Conservation (phyloP, 2,329 filamentous ascomycete species). For the Iodosphaeria phyllophila region DNA sequence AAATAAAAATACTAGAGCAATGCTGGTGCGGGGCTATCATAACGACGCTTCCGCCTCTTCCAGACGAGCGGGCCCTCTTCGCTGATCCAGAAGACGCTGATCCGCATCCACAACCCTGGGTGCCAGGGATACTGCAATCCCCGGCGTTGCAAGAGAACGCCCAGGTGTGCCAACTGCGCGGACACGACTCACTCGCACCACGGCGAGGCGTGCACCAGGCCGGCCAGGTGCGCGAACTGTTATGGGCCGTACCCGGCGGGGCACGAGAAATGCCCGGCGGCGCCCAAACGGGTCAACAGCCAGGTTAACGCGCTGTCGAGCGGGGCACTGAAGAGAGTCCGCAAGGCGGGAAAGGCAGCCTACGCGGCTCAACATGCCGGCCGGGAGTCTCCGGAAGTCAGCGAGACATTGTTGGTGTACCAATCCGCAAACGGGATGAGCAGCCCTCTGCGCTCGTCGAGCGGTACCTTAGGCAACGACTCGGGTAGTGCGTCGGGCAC, state of each 20-base stretch:
- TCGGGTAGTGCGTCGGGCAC: too few species aligned
- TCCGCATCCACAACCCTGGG: background rate
- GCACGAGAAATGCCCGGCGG: background rate
- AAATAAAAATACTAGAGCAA: too few species aligned
- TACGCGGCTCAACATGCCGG: too few species aligned
- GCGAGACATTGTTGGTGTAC: too few species aligned
- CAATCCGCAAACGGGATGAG: too few species aligned
- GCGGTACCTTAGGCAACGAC: too few species aligned
- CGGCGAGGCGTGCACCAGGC: background rate
- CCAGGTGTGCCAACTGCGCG: background rate
- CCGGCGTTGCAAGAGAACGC: background rate
- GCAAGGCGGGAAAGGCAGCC: too few species aligned
- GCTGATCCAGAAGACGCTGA: background rate
- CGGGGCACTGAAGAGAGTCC: too few species aligned
- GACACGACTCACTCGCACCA: too few species aligned
- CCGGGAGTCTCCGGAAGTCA: too few species aligned
- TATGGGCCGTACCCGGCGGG: background rate
- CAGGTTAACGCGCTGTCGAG: background rate
- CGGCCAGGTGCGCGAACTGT: background rate
- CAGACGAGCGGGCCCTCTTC: background rate
- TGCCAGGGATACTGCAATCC: background rate
- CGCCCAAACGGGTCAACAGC: background rate
- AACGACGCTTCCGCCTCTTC: conserved; percentile 1
- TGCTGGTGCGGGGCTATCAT: too few species aligned
- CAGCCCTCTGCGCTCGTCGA: too few species aligned